Base-by-base conservation (phyloP, 148 eudicot genomes). In the Chenopodium quinoa region DNA sequence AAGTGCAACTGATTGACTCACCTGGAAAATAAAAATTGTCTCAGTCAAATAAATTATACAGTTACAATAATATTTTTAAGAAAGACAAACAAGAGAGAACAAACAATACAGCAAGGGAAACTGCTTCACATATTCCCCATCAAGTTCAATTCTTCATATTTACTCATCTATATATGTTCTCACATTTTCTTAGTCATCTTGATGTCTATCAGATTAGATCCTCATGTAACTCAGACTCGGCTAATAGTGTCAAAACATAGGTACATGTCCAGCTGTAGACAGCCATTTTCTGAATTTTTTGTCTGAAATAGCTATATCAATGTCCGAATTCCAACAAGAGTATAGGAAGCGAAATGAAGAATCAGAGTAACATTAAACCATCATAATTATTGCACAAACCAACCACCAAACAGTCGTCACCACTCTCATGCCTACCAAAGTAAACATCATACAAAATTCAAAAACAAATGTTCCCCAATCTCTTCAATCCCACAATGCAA, bases 1-100 rank as follows among this genome's bases (percentile, higher is more conserved):
- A 73, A 92, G 32, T 47, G 90, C 93, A 79, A 83, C 83, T 84
- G 88, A 86, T 70, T 86, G 82, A 78, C 83, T 75, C 79, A 91
- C 84, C 97, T 92, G 90, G 74, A 84, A 75, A 40, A 74, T 46
- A 75, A 27, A 50, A 8, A 62, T 69, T 68, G 3, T 56, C 23
- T 68, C 16, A 27, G 69, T 27, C 58, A 56, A 4, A 16, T 50
- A 52, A 48, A 65, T 29, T 47, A 54, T 9, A 23, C 50, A 60
- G 52, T 71, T 71, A 25, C 22, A 34, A 66, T 16, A 23, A 19
- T 9, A 20, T 3, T 25, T 3, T 25, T 25, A 13, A 13, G 72
- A 31, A 14, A 11, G 72, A 3, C 14, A 17, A 12, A 9, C 13
- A 13, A 4, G 34, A 2, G 40, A 20, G 37, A 67, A 52, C 8